These are phyloP conservation scores for Anthostomella pinea DNA, from an alignment of 2,329 filamentous ascomycete genomes.

Conservation along the genomic window DNA sequence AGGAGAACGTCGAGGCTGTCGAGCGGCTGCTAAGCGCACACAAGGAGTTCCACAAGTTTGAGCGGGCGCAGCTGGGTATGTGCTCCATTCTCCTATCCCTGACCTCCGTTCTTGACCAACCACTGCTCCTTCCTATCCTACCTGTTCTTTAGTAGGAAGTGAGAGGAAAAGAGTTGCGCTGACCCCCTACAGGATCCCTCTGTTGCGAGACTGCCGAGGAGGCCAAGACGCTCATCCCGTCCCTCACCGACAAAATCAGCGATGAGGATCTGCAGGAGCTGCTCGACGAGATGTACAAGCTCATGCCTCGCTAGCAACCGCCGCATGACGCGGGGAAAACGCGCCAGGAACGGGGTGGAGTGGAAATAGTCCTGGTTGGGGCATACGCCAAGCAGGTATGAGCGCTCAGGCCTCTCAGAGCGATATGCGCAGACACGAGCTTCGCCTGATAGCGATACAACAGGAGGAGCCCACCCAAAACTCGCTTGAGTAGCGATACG, in stretches of 20 bases:
- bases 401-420: no score
- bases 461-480: no score
- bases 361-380: no score
- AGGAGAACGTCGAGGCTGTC: constrained; percentile 92
- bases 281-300: constrained; percentile 85
- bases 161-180: no score
- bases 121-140: not conserved
- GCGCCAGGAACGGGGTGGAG: no score
- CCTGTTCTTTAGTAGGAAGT: no score
- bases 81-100: constrained; percentile 10
- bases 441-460: no score
- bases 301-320: constrained; percentile 38
- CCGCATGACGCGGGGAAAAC: not conserved
- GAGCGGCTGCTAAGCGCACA: constrained; percentile 80
- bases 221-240: constrained; percentile 93
- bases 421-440: no score
- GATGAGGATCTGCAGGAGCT: constrained; percentile 86
- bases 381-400: no score
- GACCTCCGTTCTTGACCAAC: not conserved
- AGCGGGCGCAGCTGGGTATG: constrained; percentile 85
- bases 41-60: constrained; percentile 82
- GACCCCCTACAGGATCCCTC: constrained; percentile 67
- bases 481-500: no score
- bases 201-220: constrained; percentile 93
- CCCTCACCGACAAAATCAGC: constrained; percentile 80